Conservation (phyloP, 345 rosid genomes). For the Cardiospermum halicacabum region DNA sequence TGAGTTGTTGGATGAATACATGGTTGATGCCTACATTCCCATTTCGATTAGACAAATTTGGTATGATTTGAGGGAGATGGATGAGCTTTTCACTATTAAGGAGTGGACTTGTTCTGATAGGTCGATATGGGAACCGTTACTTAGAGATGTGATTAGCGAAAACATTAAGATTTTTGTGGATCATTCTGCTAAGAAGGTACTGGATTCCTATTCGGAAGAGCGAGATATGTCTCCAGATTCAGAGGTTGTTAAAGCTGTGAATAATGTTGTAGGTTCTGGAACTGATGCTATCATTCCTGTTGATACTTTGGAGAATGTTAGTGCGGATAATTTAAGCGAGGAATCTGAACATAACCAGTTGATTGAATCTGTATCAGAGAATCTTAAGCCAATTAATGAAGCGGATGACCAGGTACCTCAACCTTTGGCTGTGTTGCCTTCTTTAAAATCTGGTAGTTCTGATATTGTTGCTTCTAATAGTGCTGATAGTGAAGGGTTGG, state of each 20-base stretch:
- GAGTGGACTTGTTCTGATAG: conserved; percentile 52
- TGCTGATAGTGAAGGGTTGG: conserved; percentile 16
- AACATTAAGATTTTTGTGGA: conserved; percentile 28
- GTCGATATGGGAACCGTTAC: conserved; percentile 38
- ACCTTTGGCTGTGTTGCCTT: conserved; percentile 21
- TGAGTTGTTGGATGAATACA: conserved; percentile 43
- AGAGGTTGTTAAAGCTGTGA: conserved; percentile 15
- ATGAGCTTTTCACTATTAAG: conserved; percentile 33
- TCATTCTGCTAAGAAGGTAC: conserved; percentile 21
- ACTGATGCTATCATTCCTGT: conserved; percentile 9
- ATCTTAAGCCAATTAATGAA: conserved; percentile 14
- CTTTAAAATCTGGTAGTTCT: conserved; percentile 22
- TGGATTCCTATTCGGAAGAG: conserved; percentile 16
- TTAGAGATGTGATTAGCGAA: conserved; percentile 45
- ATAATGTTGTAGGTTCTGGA: conserved; percentile 9
- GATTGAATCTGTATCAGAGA: conserved; percentile 1
- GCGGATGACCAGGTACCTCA: conserved; percentile 16
- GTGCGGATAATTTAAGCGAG: background rate
- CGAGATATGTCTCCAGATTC: conserved; percentile 5
- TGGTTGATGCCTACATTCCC: conserved; percentile 33
- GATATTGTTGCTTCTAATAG: conserved; percentile 8
- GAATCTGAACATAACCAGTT: conserved; percentile 10
- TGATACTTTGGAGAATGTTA: background rate
- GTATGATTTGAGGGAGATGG: conserved; percentile 61
- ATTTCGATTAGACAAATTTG: conserved; percentile 67